A percentile compares a stretch with the other conserved stretches of the same genome.
phyloP scores from a whole-genome alignment of 495 filamentous ascomycete genomes.

The Sphaerosporella brunnea region DNA sequence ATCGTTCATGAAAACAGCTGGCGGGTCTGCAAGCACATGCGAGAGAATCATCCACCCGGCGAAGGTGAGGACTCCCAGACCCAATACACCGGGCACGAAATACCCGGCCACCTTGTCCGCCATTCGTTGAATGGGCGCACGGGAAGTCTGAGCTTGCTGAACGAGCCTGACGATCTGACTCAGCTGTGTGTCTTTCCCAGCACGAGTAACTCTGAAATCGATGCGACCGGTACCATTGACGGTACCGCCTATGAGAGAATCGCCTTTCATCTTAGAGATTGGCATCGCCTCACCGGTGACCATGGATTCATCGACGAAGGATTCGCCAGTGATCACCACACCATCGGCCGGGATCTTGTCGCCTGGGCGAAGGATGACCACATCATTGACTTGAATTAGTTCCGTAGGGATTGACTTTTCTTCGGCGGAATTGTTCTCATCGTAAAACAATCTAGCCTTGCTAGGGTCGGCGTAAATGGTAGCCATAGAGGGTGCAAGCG shows the following conservation, averaged over 20 bases:
- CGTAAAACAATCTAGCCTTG: constrained; percentile 40
- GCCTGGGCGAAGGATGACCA: constrained; percentile 80
- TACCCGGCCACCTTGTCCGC: constrained; percentile 84
- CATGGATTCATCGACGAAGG: constrained; percentile 95
- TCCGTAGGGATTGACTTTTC: constrained; percentile 81
- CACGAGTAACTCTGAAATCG: constrained; percentile 84
- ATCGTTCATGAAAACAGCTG: constrained; percentile 70
- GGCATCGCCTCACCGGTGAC: constrained; percentile 94
- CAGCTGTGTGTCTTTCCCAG: constrained; percentile 86
- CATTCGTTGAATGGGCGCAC: constrained; percentile 87
- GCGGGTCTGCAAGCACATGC: constrained; percentile 60
- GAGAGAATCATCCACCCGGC: constrained; percentile 88
- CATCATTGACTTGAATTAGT: constrained; percentile 82
- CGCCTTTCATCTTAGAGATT: constrained; percentile 69
- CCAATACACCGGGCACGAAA: constrained; percentile 79
- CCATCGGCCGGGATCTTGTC: constrained; percentile 96
- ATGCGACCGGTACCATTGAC: constrained; percentile 84
- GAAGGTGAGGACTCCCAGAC: constrained; percentile 72
- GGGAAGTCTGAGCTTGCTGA: constrained; percentile 84
- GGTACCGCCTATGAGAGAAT: constrained; percentile 75
- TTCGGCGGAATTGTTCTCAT: constrained; percentile 40
- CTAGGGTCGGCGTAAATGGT: constrained; percentile 95
- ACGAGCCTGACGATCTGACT: constrained; percentile 96
- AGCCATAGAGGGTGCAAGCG: constrained; percentile 84
- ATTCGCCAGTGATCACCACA: constrained; percentile 67